phyloP scores from a whole-genome alignment of 2,329 filamentous ascomycete genomes.

The Aspergillus niger region DNA sequence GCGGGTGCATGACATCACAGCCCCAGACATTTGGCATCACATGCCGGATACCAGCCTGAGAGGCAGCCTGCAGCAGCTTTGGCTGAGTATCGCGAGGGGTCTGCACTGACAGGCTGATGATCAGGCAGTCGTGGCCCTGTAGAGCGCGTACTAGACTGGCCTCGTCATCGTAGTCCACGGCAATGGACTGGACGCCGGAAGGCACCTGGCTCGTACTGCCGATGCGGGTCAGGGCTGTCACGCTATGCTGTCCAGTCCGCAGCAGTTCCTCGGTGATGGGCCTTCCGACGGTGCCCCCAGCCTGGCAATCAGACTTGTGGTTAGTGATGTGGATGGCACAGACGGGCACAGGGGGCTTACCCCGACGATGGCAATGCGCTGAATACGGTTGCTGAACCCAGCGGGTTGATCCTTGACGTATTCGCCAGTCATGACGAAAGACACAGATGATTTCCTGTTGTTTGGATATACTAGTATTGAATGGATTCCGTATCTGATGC shows the following conservation, averaged over 20 bases:
- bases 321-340: not conserved
- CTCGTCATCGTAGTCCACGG: conserved; percentile 10
- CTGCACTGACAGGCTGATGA: conserved; percentile 53
- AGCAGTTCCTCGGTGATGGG: conserved; percentile 43
- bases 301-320: conserved; percentile 24
- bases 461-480: too few relatives aligned
- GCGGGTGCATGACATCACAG: conserved; percentile 28
- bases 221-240: conserved; percentile 54
- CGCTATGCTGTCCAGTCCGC: conserved; percentile 50
- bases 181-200: not conserved
- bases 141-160: conserved; percentile 50
- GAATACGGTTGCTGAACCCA: conserved; percentile 22
- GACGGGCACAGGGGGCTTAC: conserved; percentile 23
- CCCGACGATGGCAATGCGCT: conserved; percentile 41
- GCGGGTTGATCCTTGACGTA: conserved; percentile 11
- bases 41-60: conserved; percentile 55
- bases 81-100: conserved; percentile 49
- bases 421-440: not conserved
- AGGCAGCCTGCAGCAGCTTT: conserved; percentile 57
- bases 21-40: conserved; percentile 56
- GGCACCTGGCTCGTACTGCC: conserved; percentile 4
- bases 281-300: conserved; percentile 35
- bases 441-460: too few relatives aligned
- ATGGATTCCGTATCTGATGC: too few relatives aligned
- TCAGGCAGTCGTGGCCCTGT: conserved; percentile 55